Conservation (phyloP, 768 basidiomycete genomes). For the Leccinum obscurum region DNA sequence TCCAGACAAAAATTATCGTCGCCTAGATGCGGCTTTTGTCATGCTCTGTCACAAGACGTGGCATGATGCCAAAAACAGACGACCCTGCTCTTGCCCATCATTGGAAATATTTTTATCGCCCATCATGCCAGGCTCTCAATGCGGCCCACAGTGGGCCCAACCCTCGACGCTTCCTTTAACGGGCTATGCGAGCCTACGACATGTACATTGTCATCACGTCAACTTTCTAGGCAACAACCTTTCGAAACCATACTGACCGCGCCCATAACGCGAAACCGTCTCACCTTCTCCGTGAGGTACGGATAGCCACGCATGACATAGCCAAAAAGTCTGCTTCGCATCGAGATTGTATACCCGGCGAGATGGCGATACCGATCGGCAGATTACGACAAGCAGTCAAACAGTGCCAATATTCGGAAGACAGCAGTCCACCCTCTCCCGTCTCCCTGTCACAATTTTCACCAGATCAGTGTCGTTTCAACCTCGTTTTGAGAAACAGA, state of each 20-base stretch:
- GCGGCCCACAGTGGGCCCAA: background rate
- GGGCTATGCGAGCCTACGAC: background rate
- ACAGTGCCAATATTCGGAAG: background rate
- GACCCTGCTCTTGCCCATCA: background rate
- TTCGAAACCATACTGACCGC: background rate
- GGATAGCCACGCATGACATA: constrained; percentile 1
- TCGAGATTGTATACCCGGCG: background rate
- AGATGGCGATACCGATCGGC: constrained; percentile 1
- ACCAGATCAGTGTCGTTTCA: constrained; percentile 3
- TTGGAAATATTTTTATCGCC: background rate
- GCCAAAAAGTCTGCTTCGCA: constrained; percentile 9
- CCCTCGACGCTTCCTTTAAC: background rate
- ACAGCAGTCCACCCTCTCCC: background rate
- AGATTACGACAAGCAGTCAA: constrained; percentile 8
- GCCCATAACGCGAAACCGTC: constrained; percentile 8
- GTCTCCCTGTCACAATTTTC: background rate
- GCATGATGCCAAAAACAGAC: constrained; percentile 1
- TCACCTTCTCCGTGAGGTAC: constrained; percentile 2
- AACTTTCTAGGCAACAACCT: background rate
- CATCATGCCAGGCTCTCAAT: background rate
- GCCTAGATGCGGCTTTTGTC: background rate
- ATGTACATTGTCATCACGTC: constrained; percentile 8
- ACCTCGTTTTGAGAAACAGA: background rate
- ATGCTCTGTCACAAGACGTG: background rate
- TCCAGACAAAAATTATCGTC: background rate